Evolutionary conservation across 2,329 filamentous ascomycete genomes (phyloP).

Genomic region (Exophiala calicioides): DNA sequence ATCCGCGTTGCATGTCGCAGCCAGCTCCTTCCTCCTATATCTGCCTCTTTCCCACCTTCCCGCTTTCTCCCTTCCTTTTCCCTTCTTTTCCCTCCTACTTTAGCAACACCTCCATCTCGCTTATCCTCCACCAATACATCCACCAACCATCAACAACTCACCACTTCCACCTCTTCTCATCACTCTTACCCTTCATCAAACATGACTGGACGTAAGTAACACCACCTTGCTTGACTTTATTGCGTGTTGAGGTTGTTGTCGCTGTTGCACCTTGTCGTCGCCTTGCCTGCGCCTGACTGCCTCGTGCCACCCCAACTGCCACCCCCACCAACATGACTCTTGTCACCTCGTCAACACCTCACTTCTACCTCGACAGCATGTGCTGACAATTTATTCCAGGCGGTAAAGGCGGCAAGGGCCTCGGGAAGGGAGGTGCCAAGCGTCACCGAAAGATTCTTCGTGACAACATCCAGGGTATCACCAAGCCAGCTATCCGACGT

Average conservation of each 20-base stretch:
- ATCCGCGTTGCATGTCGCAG: too few relatives aligned
- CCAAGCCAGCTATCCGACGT: constrained; percentile 57
- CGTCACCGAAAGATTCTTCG: constrained; percentile 58
- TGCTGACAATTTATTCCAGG: constrained; percentile 37
- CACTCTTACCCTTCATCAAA: constrained; percentile 42
- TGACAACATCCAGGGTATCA: constrained; percentile 59
- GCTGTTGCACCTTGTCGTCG: constrained; percentile 16
- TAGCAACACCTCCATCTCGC: constrained; percentile 23
- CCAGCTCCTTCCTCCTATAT: constrained; percentile 22
- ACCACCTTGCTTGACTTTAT: not conserved
- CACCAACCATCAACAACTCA: constrained; percentile 31
- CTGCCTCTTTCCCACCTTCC: constrained; percentile 25
- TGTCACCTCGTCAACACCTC: not conserved
- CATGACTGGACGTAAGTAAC: constrained; percentile 62
- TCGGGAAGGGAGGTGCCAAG: constrained; percentile 58
- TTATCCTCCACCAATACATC: constrained; percentile 22
- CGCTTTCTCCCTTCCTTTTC: constrained; percentile 11
- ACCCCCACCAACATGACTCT: not conserved
- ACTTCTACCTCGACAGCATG: constrained; percentile 3
- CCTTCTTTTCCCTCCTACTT: constrained; percentile 15
- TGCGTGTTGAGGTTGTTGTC: constrained; percentile 11
- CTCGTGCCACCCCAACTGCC: constrained; percentile 44
- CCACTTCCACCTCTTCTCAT: constrained; percentile 32
- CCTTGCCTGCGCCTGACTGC: constrained; percentile 8
- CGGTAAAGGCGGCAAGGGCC: constrained; percentile 57